Evolutionary conservation across 1,284 basidiomycete genomes (phyloP).

Genomic region (Rhodotorula glutinis): DNA sequence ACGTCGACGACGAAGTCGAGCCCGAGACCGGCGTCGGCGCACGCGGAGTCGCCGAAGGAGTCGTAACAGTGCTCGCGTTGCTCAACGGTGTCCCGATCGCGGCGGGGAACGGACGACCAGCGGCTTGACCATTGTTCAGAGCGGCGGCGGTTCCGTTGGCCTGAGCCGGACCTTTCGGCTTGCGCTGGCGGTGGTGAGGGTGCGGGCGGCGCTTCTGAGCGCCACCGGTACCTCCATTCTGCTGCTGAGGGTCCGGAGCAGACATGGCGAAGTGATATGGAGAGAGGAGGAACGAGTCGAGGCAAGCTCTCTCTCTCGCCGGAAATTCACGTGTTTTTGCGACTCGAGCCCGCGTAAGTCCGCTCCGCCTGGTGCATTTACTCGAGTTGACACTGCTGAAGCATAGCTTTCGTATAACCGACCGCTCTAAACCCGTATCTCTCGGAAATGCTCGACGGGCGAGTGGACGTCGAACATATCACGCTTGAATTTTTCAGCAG

Average conservation of each 20-base stretch:
- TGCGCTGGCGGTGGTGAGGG: slow-evolving; percentile 8
- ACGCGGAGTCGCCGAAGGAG: slow-evolving; percentile 17
- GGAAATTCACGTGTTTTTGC: too few relatives aligned
- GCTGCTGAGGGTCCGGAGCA: slow-evolving; percentile 1
- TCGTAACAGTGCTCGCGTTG: slow-evolving; percentile 16
- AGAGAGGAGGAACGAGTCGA: too few relatives aligned
- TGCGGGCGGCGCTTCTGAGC: slow-evolving; percentile 3
- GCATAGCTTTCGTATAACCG: too few relatives aligned
- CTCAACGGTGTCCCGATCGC: background rate
- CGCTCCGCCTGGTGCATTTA: too few relatives aligned
- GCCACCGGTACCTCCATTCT: background rate
- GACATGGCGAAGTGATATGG: background rate
- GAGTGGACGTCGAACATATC: too few relatives aligned
- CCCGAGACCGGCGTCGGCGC: slow-evolving; percentile 12
- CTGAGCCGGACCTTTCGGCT: slow-evolving; percentile 1
- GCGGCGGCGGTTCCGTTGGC: background rate
- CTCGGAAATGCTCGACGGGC: too few relatives aligned
- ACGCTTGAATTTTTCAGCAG: too few relatives aligned
- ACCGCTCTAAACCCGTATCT: too few relatives aligned
- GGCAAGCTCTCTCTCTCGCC: too few relatives aligned
- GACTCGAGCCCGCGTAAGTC: too few relatives aligned
- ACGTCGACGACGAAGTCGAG: slow-evolving; percentile 7
- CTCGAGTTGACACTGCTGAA: too few relatives aligned
- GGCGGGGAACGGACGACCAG: too few relatives aligned
- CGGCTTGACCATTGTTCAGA: background rate